A percentile compares a stretch with the other conserved stretches of the same genome.
Conservation (phyloP, 345 rosid species). For the Syzygium grande region DNA sequence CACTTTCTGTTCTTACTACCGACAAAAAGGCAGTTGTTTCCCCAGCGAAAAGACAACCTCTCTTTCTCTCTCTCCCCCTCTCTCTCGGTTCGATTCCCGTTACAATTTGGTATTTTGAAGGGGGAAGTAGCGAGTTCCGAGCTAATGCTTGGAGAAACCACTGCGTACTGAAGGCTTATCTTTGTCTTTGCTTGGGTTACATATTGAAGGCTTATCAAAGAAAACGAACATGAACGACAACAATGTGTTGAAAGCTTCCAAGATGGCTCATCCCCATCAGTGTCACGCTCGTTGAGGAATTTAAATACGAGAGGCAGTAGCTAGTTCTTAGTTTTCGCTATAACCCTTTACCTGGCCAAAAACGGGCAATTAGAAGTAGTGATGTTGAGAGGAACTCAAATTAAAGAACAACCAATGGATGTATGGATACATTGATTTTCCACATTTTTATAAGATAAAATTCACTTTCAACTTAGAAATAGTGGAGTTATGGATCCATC, state of each 20-base stretch:
- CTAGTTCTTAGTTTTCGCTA: background rate
- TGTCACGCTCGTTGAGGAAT: background rate
- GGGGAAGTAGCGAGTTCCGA: background rate
- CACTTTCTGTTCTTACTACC: background rate
- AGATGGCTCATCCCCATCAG: background rate
- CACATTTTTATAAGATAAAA: too few species aligned
- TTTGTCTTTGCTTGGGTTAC: background rate
- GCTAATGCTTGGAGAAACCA: background rate
- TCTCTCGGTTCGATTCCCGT: background rate
- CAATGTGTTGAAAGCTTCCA: background rate
- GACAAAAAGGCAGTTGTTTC: background rate
- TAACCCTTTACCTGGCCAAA: background rate
- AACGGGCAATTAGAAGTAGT: fast-evolving
- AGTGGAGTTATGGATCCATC: too few species aligned
- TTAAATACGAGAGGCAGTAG: background rate
- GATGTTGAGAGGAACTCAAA: background rate
- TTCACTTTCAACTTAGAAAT: too few species aligned
- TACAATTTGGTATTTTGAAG: background rate
- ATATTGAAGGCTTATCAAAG: background rate
- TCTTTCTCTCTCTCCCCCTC: background rate
- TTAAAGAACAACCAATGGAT: background rate
- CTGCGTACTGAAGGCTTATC: background rate
- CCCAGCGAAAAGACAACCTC: background rate
- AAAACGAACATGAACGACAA: background rate
- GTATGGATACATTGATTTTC: too few species aligned